phyloP scores from a whole-genome alignment of 2,329 filamentous ascomycete species.

The Penicillium sp. region DNA sequence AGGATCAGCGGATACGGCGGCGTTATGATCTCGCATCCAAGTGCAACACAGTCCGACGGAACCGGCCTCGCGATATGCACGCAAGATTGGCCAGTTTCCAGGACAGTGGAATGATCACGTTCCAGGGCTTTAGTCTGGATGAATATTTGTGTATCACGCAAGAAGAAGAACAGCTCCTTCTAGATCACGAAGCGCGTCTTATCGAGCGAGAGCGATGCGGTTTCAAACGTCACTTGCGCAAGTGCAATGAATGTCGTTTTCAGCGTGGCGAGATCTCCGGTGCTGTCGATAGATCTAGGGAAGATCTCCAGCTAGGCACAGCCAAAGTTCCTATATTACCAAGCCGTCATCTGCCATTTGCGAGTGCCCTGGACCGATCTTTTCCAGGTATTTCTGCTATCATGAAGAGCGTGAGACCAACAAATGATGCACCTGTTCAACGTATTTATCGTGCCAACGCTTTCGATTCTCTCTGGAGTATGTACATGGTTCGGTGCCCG shows the following conservation, averaged over 20 bases:
- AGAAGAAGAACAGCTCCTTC: conserved; percentile 1
- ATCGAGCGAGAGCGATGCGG: conserved; percentile 8
- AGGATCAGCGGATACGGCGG: not conserved
- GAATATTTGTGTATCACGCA: not conserved
- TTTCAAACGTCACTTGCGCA: conserved; percentile 9
- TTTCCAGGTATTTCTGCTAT: conserved; percentile 2
- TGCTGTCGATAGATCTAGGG: not conserved
- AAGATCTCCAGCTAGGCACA: not conserved
- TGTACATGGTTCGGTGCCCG: not conserved
- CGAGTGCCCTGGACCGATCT: conserved; percentile 1
- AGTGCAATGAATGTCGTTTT: conserved; percentile 11
- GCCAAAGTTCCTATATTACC: not conserved
- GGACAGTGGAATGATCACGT: not conserved
- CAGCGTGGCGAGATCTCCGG: not conserved
- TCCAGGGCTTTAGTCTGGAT: not conserved
- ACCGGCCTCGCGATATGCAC: not conserved
- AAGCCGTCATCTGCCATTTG: not conserved
- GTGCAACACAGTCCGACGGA: not conserved
- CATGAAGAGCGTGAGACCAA: not conserved
- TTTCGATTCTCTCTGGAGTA: not conserved
- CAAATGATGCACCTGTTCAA: not conserved
- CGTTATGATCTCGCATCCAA: conserved; percentile 5
- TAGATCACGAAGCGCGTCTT: not conserved
- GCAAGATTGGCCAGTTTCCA: not conserved
- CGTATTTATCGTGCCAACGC: not conserved